Evolutionary conservation across 2,329 filamentous ascomycete genomes (phyloP).

Genomic region (Didymella pinodella): DNA sequence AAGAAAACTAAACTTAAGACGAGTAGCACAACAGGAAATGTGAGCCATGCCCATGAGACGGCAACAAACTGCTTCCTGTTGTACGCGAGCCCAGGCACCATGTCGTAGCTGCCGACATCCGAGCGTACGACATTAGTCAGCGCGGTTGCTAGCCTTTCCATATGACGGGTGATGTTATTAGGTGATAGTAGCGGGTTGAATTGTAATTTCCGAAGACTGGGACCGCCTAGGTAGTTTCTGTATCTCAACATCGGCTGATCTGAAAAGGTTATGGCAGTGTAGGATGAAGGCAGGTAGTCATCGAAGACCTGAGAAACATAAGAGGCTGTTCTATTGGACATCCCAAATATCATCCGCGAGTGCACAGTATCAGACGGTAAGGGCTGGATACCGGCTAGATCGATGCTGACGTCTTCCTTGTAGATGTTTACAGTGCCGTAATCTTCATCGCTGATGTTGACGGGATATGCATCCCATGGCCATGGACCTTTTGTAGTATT

Average conservation of each 20-base stretch:
- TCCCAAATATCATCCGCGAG: no score
- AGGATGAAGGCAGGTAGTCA: conserved; percentile 23
- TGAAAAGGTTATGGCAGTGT: conserved; percentile 1
- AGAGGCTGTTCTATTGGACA: no score
- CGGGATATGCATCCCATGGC: neutral
- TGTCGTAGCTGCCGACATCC: neutral
- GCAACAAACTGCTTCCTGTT: conserved; percentile 17
- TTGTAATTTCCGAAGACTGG: neutral
- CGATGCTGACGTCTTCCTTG: neutral
- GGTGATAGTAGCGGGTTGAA: conserved; percentile 28
- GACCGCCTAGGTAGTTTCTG: conserved; percentile 8
- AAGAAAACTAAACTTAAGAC: conserved; percentile 34
- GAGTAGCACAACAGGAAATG: conserved; percentile 37
- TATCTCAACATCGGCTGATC: conserved; percentile 4
- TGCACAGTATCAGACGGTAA: no score
- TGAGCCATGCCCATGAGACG: conserved; percentile 44
- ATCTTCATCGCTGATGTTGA: no score
- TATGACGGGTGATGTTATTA: conserved; percentile 33
- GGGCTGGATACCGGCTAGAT: neutral
- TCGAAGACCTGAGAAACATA: conserved; percentile 7
- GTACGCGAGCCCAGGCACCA: conserved; percentile 23
- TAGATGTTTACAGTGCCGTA: no score
- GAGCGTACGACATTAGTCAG: conserved; percentile 35
- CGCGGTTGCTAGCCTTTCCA: conserved; percentile 30
- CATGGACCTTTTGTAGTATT: neutral